Percentiles rank a stretch among this genome's conserved stretches.
Evolutionary conservation across 2,329 filamentous ascomycete species (phyloP).

Genomic region (Penicillium sp.): DNA sequence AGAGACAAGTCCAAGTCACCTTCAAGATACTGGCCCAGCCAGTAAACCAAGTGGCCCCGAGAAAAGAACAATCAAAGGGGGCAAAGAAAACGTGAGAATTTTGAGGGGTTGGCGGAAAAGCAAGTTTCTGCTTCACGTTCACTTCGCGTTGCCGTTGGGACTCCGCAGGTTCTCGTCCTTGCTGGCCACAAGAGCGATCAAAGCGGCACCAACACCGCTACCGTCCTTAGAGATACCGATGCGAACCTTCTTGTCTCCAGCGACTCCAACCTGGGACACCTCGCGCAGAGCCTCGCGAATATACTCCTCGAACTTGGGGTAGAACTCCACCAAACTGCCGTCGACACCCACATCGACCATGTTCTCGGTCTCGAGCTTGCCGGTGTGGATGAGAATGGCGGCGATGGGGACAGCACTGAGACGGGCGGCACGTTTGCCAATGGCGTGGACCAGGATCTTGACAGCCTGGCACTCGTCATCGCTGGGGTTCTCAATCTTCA

Average conservation of each 20-base stretch:
- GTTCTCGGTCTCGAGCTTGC: slow-evolving; percentile 70
- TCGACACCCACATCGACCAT: slow-evolving; percentile 93
- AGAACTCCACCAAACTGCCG: slow-evolving; percentile 92
- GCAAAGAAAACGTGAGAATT: background rate
- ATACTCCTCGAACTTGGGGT: slow-evolving; percentile 88
- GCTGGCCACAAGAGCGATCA: slow-evolving; percentile 90
- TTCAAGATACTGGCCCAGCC: slow-evolving; percentile 17
- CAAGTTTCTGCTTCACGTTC: slow-evolving; percentile 9
- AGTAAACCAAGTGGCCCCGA: slow-evolving; percentile 4
- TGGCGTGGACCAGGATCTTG: slow-evolving; percentile 79
- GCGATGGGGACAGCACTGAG: slow-evolving; percentile 87
- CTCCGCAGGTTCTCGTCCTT: slow-evolving; percentile 31
- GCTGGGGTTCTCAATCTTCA: slow-evolving; percentile 77
- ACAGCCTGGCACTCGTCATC: slow-evolving; percentile 87
- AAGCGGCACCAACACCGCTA: slow-evolving; percentile 89
- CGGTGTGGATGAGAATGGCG: slow-evolving; percentile 81
- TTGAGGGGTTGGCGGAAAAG: background rate
- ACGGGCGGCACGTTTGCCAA: slow-evolving; percentile 86
- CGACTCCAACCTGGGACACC: slow-evolving; percentile 76
- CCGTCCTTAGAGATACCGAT: slow-evolving; percentile 98
- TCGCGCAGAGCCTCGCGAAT: slow-evolving; percentile 80
- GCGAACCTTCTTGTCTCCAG: slow-evolving; percentile 82
- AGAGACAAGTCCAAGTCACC: background rate
- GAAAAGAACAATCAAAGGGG: background rate
- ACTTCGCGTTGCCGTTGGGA: slow-evolving; percentile 17